phyloP scores from a whole-genome alignment of 2,329 filamentous ascomycete species.

The Cladosporium sp. region DNA sequence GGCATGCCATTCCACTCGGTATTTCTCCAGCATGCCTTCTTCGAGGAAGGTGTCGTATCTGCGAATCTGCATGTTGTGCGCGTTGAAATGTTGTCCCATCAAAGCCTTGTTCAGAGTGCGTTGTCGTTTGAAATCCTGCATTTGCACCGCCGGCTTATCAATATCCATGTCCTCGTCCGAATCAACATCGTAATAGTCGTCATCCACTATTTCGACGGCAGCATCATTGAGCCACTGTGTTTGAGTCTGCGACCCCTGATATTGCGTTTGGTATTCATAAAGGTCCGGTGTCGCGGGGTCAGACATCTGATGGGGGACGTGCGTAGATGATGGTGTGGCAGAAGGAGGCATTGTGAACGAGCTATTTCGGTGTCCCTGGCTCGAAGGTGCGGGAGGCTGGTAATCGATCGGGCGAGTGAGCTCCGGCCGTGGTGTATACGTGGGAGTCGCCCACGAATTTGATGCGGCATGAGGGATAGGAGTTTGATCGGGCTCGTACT shows the following conservation, averaged over 20 bases:
- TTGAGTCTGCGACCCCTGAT: constrained; percentile 8
- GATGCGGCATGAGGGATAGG: constrained; percentile 11
- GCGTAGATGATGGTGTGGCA: not conserved
- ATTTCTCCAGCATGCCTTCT: constrained; percentile 40
- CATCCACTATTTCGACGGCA: constrained; percentile 41
- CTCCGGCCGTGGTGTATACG: constrained; percentile 20
- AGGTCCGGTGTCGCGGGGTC: constrained; percentile 14
- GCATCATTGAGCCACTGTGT: constrained; percentile 31
- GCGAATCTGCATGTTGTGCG: constrained; percentile 26
- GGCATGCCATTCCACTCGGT: constrained; percentile 42
- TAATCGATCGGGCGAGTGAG: constrained; percentile 18
- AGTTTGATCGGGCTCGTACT: constrained; percentile 4
- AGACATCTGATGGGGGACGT: not conserved
- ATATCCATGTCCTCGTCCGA: constrained; percentile 41
- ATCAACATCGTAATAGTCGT: constrained; percentile 45
- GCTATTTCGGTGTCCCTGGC: not conserved
- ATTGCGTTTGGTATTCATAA: constrained; percentile 22
- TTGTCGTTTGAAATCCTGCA: constrained; percentile 17
- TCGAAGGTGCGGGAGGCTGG: constrained; percentile 6
- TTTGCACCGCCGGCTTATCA: constrained; percentile 15
- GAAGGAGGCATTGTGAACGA: not conserved
- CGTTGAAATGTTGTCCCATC: constrained; percentile 20
- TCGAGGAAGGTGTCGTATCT: constrained; percentile 44
- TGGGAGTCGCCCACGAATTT: constrained; percentile 14
- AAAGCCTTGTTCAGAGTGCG: constrained; percentile 23